Evolutionary conservation across 208 protist genomes (phyloP), one percentile per base, ranked within the genome.

Genomic region (Endotrypanum monterogeii): DNA sequence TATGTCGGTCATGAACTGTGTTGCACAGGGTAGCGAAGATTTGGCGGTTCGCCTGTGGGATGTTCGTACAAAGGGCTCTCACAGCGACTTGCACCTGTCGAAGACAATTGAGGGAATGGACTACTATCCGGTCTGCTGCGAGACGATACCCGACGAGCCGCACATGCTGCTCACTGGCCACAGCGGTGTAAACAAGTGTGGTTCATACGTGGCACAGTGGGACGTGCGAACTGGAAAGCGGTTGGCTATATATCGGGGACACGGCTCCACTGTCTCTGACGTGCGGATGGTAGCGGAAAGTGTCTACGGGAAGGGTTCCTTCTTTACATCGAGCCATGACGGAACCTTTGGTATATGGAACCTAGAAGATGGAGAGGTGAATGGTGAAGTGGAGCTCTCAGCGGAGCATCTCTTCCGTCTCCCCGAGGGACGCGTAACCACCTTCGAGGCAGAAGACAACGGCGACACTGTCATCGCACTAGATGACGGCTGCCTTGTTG

Each of bases 1-100:
- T 66, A 71, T 94, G 56, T 80, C 85, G 18, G 56, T 73, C 35
- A 65, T 96, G 70, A 78, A 84, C 37, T 90, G 86, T 77, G 84
- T 94, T 11, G 89, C 84, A 12, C 91, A 93, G 78, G 87, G 87
- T 44, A 85, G 89, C 32, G 85, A 92, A 58, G 89, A 94, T 74
- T 78, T 91, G 28, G 85, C 84, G 37, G 55, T 92, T 48, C 89
- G 87, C 28, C 71, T 92, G 61, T 95, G 89, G 89, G 87, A 93
- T 75, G 67, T 95, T 12, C 88, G 91, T 35, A 85, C 76, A 57
- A 73, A 73, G 56, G 68, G 68, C 35, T 68, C 57, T 37, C 65
- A 83, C 55, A 67, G 46, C 7, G 75, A 80, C 46, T 67, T 95
- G 32, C 67, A 56, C 63, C 83, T 95, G 25, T 68, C 73, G 51